Percentiles rank a stretch among this genome's conserved stretches.
Conservation (phyloP, 176 grass and related monocot genomes). For the Paspalum vaginatum region DNA sequence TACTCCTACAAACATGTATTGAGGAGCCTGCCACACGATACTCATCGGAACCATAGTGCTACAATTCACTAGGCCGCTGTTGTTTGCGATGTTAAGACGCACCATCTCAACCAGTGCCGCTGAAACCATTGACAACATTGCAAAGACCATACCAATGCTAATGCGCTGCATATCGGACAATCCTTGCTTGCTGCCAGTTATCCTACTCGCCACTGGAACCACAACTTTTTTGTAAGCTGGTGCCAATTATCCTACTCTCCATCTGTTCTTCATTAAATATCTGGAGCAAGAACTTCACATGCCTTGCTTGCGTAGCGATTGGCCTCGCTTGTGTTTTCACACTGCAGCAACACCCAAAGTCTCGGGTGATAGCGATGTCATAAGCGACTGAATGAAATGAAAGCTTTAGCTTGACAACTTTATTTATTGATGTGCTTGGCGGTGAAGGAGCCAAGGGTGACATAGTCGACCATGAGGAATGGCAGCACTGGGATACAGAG, state of each 20-base stretch:
- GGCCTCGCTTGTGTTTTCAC: too few species aligned
- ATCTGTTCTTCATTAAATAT: too few species aligned
- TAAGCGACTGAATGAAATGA: too few species aligned
- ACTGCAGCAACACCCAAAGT: too few species aligned
- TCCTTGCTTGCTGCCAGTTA: constrained; percentile 45
- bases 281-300: too few species aligned
- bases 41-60: not conserved
- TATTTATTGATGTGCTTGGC: too few species aligned
- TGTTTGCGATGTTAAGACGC: constrained; percentile 20
- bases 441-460: too few species aligned
- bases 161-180: constrained; percentile 52
- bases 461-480: too few species aligned
- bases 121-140: constrained; percentile 32
- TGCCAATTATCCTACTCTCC: not conserved
- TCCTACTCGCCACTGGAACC: constrained; percentile 34
- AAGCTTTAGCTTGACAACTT: too few species aligned
- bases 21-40: constrained; percentile 30
- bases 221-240: constrained; percentile 36
- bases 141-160: constrained; percentile 39
- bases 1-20: constrained; percentile 6
- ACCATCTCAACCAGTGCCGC: constrained; percentile 44
- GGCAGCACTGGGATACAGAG: too few species aligned
- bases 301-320: too few species aligned
- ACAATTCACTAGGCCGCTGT: not conserved
- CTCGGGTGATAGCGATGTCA: too few species aligned